Percentiles rank a stretch among this genome's conserved stretches.
phyloP scores from a whole-genome alignment of 75 land plant genomes.

The Picea sitchensis region DNA sequence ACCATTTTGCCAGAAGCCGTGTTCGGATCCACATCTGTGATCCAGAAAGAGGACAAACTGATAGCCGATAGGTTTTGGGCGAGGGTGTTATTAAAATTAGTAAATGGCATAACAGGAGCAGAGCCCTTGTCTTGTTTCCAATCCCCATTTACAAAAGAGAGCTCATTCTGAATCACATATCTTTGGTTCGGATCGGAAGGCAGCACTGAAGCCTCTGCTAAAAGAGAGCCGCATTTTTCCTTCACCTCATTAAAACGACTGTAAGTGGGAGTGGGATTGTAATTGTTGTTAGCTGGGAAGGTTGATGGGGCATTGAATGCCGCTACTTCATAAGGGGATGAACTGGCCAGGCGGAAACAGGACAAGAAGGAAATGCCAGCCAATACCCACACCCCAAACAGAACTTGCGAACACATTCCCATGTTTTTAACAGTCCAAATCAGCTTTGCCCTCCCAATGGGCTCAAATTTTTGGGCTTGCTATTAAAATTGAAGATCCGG shows the following conservation, averaged over 20 bases:
- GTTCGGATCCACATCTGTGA: constrained; percentile 25
- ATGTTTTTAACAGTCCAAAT: too few species aligned
- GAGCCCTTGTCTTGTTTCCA: constrained; percentile 31
- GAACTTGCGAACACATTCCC: too few species aligned
- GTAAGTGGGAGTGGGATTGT: constrained; percentile 14
- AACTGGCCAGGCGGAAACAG: too few species aligned
- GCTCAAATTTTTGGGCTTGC: too few species aligned
- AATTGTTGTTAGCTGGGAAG: too few species aligned
- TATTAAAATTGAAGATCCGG: too few species aligned
- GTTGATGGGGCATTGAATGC: too few species aligned
- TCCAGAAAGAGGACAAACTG: constrained; percentile 32
- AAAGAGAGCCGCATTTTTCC: constrained; percentile 18
- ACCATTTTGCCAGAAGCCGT: constrained; percentile 20
- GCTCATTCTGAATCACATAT: constrained; percentile 16
- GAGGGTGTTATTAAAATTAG: not conserved
- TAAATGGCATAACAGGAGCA: constrained; percentile 47
- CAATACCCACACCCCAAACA: too few species aligned
- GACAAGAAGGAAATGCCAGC: too few species aligned
- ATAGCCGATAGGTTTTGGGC: constrained; percentile 9
- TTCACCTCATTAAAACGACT: constrained; percentile 36
- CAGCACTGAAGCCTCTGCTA: constrained; percentile 30
- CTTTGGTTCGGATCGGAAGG: constrained; percentile 2
- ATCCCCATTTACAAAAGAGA: constrained; percentile 32
- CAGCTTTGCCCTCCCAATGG: too few species aligned
- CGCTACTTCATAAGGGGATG: too few species aligned